Percentiles rank a stretch among this genome's conserved stretches.
phyloP scores from a whole-genome alignment of 208 protist species.

The Trypanosomatidae sp. region DNA sequence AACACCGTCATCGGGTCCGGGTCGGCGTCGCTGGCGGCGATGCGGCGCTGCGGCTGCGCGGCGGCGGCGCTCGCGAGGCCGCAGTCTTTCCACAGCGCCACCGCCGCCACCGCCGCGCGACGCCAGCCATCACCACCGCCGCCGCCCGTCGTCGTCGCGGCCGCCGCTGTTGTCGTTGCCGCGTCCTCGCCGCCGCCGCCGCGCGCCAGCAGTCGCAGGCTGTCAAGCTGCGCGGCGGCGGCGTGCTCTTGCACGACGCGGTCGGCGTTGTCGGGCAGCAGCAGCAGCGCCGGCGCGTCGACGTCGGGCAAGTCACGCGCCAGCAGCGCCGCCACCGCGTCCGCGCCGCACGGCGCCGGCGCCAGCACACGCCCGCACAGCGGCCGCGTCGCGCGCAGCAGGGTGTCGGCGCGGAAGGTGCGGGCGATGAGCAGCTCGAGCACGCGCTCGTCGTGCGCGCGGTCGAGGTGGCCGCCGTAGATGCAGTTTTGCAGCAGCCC shows the following conservation, averaged over 20 bases:
- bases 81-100: constrained; percentile 57
- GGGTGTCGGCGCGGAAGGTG: constrained; percentile 50
- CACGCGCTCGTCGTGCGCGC: constrained; percentile 73
- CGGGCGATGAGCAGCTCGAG: constrained; percentile 70
- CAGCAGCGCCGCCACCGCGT: constrained; percentile 35
- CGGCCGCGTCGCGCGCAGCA: constrained; percentile 14
- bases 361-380: constrained; percentile 39
- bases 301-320: constrained; percentile 47
- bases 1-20: constrained; percentile 84
- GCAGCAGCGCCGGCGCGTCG: constrained; percentile 69
- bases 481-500: constrained; percentile 90
- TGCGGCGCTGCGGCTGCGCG: neutral
- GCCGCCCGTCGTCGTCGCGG: neutral
- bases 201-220: constrained; percentile 70
- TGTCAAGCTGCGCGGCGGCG: constrained; percentile 27
- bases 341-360: constrained; percentile 33
- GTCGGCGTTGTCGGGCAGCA: constrained; percentile 90
- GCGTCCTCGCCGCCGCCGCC: neutral
- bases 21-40: constrained; percentile 9
- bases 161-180: constrained; percentile 5
- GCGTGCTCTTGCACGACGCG: constrained; percentile 75
- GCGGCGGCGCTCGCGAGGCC: constrained; percentile 6
- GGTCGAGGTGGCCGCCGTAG: constrained; percentile 96
- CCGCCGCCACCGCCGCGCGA: constrained; percentile 5
- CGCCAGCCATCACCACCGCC: constrained; percentile 3